These are phyloP conservation scores for Narthecium ossifragum DNA, from an alignment of 106 monocot species.

Conservation along the genomic window DNA sequence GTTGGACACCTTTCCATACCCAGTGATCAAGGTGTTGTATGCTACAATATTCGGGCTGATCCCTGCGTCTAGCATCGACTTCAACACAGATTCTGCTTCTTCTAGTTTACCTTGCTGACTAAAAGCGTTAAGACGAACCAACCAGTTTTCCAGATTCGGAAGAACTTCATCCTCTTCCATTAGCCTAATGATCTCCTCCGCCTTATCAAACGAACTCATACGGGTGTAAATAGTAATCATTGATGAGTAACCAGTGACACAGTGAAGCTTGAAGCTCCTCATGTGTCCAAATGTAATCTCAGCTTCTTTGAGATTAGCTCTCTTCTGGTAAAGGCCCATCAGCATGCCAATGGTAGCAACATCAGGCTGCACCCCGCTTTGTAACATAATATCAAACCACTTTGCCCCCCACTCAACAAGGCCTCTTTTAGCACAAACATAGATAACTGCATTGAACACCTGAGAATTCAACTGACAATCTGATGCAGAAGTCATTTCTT, in stretches of 20 bases:
- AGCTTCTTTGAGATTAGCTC: conserved; percentile 41
- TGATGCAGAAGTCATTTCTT: conserved; percentile 56
- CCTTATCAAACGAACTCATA: conserved; percentile 43
- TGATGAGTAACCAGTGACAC: conserved; percentile 60
- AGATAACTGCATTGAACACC: conserved; percentile 61
- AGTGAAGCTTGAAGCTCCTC: conserved; percentile 47
- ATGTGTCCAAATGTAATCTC: conserved; percentile 66
- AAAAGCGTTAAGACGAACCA: conserved; percentile 79
- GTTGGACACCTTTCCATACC: conserved; percentile 65
- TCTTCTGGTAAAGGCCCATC: conserved; percentile 83
- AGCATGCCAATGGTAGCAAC: conserved; percentile 81
- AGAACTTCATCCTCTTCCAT: conserved; percentile 62
- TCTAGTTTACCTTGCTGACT: conserved; percentile 85
- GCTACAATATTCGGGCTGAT: conserved; percentile 77
- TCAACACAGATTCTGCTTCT: conserved; percentile 57
- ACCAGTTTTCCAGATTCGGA: conserved; percentile 83
- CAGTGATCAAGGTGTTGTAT: conserved; percentile 93
- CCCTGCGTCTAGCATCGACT: conserved; percentile 47
- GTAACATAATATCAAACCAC: conserved; percentile 76
- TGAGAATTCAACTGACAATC: conserved; percentile 44
- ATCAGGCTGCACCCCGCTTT: conserved; percentile 46
- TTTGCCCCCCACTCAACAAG: conserved; percentile 43
- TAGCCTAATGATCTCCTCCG: conserved; percentile 59
- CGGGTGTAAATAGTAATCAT: conserved; percentile 86
- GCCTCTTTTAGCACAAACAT: conserved; percentile 60